These are phyloP conservation scores for Aspergillus coremiiformis DNA, from an alignment of 495 filamentous ascomycete species.

Conservation along the genomic window DNA sequence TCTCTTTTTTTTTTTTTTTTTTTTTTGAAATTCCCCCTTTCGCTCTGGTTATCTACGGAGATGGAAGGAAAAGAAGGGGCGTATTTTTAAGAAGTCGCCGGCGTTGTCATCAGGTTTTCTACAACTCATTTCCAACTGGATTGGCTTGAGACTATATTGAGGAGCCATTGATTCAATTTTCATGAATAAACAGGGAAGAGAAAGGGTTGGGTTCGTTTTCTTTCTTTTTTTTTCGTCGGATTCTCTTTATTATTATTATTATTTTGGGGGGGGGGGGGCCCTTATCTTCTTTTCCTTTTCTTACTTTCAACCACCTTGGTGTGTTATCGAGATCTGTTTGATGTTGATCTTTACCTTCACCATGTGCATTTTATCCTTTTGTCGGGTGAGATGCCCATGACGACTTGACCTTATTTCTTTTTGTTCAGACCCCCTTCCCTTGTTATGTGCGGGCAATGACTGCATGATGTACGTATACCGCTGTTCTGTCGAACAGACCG, in stretches of 20 bases:
- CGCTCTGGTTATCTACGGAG: not conserved
- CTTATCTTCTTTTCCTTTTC: constrained; percentile 2
- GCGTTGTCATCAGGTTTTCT: constrained; percentile 13
- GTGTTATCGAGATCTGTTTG: not conserved
- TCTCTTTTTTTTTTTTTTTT: constrained; percentile 4
- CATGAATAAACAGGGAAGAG: constrained; percentile 2
- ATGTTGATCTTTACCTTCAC: not conserved
- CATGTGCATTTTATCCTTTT: not conserved
- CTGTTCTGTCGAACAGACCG: constrained; percentile 16
- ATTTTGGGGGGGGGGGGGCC: too few relatives aligned
- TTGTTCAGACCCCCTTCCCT: constrained; percentile 13
- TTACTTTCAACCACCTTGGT: not conserved
- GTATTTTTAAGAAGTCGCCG: not conserved
- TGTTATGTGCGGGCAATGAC: constrained; percentile 32
- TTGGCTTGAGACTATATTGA: constrained; percentile 27
- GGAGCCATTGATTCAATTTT: constrained; percentile 12
- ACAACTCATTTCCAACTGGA: constrained; percentile 21
- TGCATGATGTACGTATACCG: constrained; percentile 38
- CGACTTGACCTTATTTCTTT: constrained; percentile 9
- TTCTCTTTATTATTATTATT: too few relatives aligned
- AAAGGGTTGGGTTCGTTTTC: constrained; percentile 10
- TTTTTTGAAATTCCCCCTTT: constrained; percentile 1
- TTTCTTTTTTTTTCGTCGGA: constrained; percentile 12
- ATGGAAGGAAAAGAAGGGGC: constrained; percentile 11
- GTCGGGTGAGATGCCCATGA: constrained; percentile 6